Conservation (phyloP, 257 asterid genomes). For the Mentha longifolia region DNA sequence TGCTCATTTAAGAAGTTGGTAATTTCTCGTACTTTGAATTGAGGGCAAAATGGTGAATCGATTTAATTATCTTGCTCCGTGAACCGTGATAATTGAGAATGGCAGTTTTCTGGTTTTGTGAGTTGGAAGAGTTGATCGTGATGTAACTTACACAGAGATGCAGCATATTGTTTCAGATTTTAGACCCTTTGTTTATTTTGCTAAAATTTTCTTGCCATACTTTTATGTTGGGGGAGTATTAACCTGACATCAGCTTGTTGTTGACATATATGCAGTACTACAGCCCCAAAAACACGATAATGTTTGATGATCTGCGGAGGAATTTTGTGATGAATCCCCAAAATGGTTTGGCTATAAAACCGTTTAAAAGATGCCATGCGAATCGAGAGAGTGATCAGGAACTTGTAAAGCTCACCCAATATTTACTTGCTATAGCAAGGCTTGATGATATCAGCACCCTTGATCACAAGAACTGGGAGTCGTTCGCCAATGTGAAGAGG, state of each 20-base stretch:
- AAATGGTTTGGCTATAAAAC: constrained; percentile 81
- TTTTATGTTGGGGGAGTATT: neutral
- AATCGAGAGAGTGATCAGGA: constrained; percentile 77
- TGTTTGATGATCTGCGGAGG: constrained; percentile 92
- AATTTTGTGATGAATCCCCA: constrained; percentile 97
- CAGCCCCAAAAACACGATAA: constrained; percentile 77
- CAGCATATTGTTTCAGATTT: neutral
- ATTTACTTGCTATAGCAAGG: constrained; percentile 83
- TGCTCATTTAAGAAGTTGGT: neutral
- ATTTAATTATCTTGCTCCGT: neutral
- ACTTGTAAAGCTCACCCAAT: constrained; percentile 85
- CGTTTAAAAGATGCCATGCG: constrained; percentile 81
- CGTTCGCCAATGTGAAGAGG: constrained; percentile 66
- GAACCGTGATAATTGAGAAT: neutral
- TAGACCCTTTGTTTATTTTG: neutral
- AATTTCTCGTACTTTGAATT: neutral
- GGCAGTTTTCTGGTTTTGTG: neutral
- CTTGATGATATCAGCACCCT: constrained; percentile 79
- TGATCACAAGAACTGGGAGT: constrained; percentile 87
- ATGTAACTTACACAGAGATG: neutral
- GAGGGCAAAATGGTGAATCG: neutral
- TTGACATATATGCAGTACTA: constrained; percentile 60
- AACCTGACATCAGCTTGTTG: constrained; percentile 16
- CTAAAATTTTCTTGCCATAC: neutral
- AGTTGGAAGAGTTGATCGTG: neutral